Percentiles rank a stretch among this genome's conserved stretches.
Conservation (phyloP, 495 filamentous ascomycete genomes). For the Neurospora sp. region DNA sequence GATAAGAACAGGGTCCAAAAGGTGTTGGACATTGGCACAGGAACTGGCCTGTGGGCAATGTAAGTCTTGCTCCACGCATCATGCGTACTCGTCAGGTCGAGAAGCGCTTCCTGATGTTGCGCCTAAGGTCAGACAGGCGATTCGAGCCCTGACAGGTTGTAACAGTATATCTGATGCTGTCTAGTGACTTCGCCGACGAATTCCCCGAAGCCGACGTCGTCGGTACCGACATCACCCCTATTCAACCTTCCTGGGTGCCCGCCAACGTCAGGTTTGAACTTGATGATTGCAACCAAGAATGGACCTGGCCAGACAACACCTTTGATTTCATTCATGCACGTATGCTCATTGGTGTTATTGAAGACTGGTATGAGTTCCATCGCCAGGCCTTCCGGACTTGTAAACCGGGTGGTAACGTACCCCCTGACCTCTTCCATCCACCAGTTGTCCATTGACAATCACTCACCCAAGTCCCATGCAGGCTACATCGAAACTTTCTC, state of each 20-base stretch:
- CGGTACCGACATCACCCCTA: constrained; percentile 53
- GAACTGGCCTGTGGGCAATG: constrained; percentile 38
- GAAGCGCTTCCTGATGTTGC: background rate
- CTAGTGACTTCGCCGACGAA: constrained; percentile 29
- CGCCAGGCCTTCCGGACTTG: background rate
- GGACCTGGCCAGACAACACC: constrained; percentile 37
- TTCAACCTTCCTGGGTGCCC: constrained; percentile 29
- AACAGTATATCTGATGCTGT: constrained; percentile 9
- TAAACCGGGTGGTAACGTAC: background rate
- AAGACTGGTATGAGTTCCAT: constrained; percentile 33
- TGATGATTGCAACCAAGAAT: constrained; percentile 43
- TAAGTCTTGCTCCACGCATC: constrained; percentile 5
- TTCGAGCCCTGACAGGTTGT: background rate
- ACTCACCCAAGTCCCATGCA: background rate
- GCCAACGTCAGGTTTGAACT: constrained; percentile 45
- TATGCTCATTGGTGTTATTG: constrained; percentile 36
- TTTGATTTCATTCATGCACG: constrained; percentile 50
- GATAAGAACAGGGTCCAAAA: constrained; percentile 8
- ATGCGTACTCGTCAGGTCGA: background rate
- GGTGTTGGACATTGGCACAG: constrained; percentile 29
- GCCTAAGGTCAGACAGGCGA: background rate
- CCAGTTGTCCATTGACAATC: background rate
- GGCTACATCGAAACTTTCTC: constrained; percentile 18
- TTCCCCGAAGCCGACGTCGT: constrained; percentile 40
- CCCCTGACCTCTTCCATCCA: background rate